These are phyloP conservation scores for Sugiyamaella marilandica DNA, from an alignment of 805 yeast genomes.

Conservation along the genomic window DNA sequence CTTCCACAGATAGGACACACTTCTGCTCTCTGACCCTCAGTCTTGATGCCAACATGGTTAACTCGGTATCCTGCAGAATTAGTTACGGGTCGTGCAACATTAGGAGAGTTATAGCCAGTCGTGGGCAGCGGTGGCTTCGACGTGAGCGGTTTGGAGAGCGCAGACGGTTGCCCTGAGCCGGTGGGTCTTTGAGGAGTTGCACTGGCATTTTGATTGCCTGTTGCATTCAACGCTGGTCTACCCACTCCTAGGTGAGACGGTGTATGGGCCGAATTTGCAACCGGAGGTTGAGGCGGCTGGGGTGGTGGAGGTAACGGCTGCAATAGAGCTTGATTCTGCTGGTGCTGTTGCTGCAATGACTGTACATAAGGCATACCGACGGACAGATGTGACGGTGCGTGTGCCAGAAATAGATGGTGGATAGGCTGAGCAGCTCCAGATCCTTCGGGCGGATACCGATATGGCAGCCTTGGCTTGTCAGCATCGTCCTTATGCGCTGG, in stretches of 20 bases:
- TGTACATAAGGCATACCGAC: slow-evolving; percentile 1
- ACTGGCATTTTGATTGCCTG: neutral
- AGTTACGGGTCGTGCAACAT: neutral
- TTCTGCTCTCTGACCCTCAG: slow-evolving; percentile 28
- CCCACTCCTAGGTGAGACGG: neutral
- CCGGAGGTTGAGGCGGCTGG: slow-evolving; percentile 4
- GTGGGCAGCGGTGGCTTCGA: neutral
- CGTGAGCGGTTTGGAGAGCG: neutral
- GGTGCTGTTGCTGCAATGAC: slow-evolving; percentile 2
- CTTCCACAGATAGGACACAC: slow-evolving; percentile 42
- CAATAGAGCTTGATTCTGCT: slow-evolving; percentile 1
- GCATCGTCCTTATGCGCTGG: neutral
- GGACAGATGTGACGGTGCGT: slow-evolving; percentile 11
- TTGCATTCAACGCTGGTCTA: neutral
- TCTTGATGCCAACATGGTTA: slow-evolving; percentile 9
- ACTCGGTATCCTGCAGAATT: neutral
- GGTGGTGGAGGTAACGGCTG: neutral
- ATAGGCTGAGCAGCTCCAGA: slow-evolving; percentile 2
- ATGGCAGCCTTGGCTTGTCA: neutral
- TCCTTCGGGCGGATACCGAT: slow-evolving; percentile 1
- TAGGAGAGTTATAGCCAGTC: neutral
- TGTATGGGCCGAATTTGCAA: neutral
- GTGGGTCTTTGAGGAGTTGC: neutral
- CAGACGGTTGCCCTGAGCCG: neutral
- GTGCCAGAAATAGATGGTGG: slow-evolving; percentile 14